Conservation (phyloP, 2,329 filamentous ascomycete species). For the Neobulgaria alba region DNA sequence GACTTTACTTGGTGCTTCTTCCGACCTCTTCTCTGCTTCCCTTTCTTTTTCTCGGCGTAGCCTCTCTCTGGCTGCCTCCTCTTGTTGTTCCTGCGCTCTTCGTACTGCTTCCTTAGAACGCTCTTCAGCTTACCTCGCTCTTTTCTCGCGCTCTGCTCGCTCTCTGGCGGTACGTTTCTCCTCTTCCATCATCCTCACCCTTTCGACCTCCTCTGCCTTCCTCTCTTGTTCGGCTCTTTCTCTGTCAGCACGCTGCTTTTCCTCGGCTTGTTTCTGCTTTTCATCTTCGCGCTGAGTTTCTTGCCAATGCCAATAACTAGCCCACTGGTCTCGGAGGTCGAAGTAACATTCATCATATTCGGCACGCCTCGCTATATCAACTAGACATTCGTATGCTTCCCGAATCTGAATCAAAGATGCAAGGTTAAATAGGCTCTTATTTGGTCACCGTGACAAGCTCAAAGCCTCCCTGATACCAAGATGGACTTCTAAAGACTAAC, state of each 20-base stretch:
- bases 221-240: constrained; percentile 3
- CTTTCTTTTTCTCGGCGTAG: constrained; percentile 1
- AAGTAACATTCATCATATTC: constrained; percentile 5
- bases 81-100: constrained; percentile 2
- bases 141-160: constrained; percentile 3
- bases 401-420: constrained; percentile 6
- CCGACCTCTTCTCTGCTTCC: constrained; percentile 3
- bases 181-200: constrained; percentile 1
- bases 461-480: background rate
- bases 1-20: constrained; percentile 1
- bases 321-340: constrained; percentile 6
- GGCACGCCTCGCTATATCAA: constrained; percentile 4
- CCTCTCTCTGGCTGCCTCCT: constrained; percentile 1
- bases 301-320: constrained; percentile 4
- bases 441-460: background rate
- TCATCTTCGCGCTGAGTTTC: constrained; percentile 3
- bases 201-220: background rate
- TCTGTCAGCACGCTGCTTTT: constrained; percentile 5
- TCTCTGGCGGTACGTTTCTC: constrained; percentile 2
- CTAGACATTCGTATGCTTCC: constrained; percentile 7
- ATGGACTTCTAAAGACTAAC: background rate
- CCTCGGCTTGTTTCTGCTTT: constrained; percentile 6
- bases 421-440: constrained; percentile 2
- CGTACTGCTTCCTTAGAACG: constrained; percentile 2
- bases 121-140: constrained; percentile 2